phyloP scores from a whole-genome alignment of 495 filamentous ascomycete genomes.

The Amniculicola lignicola region DNA sequence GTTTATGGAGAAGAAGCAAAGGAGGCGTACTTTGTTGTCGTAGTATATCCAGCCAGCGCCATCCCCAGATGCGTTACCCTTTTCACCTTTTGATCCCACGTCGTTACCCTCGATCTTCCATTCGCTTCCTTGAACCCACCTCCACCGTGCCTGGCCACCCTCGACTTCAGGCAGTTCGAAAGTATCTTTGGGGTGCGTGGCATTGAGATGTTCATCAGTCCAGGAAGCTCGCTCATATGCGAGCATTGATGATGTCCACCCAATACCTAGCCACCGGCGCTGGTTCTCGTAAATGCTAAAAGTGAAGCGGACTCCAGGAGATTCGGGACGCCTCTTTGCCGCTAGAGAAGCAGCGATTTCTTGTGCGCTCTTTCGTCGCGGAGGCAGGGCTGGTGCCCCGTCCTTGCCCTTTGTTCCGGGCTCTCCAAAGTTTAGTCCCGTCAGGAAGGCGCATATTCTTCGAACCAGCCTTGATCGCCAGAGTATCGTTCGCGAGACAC shows the following conservation, averaged over 20 bases:
- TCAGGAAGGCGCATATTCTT: conserved; percentile 61
- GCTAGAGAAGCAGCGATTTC: conserved; percentile 37
- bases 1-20: background rate
- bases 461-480: conserved; percentile 83
- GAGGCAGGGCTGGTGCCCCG: conserved; percentile 24
- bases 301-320: conserved; percentile 84
- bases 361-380: conserved; percentile 33
- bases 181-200: conserved; percentile 69
- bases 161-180: conserved; percentile 88
- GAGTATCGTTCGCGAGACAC: conserved; percentile 79
- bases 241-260: conserved; percentile 89
- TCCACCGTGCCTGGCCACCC: conserved; percentile 76
- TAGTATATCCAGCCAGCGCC: conserved; percentile 93
- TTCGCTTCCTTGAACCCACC: conserved; percentile 77
- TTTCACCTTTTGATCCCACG: conserved; percentile 44
- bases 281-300: conserved; percentile 97
- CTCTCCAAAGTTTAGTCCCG: conserved; percentile 69
- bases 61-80: conserved; percentile 45
- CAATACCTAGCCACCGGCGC: conserved; percentile 88
- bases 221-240: conserved; percentile 83
- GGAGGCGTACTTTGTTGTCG: conserved; percentile 76
- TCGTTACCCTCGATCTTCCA: conserved; percentile 84
- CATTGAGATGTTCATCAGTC: conserved; percentile 93
- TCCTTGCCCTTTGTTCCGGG: conserved; percentile 4
- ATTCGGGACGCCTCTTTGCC: conserved; percentile 51